Conservation (phyloP, 1,284 basidiomycete genomes). For the Coniferiporia weirii region DNA sequence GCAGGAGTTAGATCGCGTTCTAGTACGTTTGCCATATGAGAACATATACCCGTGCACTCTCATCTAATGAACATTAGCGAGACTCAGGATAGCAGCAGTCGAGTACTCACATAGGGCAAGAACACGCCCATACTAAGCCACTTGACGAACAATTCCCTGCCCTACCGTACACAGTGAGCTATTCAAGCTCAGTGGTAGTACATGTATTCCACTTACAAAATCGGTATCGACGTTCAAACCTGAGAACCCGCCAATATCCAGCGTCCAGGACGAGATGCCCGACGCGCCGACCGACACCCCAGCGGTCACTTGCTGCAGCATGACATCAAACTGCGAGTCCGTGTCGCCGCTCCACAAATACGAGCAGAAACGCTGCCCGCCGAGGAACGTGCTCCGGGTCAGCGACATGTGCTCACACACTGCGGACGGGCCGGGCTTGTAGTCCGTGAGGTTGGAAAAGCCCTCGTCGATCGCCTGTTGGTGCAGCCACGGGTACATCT, state of each 20-base stretch:
- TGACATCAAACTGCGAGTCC: conserved; percentile 31
- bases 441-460: conserved; percentile 30
- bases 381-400: conserved; percentile 36
- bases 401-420: conserved; percentile 36
- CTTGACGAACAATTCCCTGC: conserved; percentile 34
- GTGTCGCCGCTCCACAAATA: conserved; percentile 40
- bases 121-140: conserved; percentile 39
- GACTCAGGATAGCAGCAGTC: not conserved
- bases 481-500: conserved; percentile 39
- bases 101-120: conserved; percentile 34
- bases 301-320: conserved; percentile 35
- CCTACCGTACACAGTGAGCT: conserved; percentile 22
- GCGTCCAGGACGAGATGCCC: conserved; percentile 37
- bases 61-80: conserved; percentile 24
- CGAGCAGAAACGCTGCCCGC: conserved; percentile 38
- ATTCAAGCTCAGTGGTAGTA: not conserved
- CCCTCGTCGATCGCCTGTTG: conserved; percentile 30
- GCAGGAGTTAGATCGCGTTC: not conserved
- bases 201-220: conserved; percentile 21
- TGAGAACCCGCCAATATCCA: conserved; percentile 38
- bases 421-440: conserved; percentile 13
- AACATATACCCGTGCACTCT: conserved; percentile 34
- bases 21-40: not conserved
- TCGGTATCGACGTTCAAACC: conserved; percentile 33
- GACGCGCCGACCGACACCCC: conserved; percentile 35